Conservation (phyloP, 805 yeast species). For the Spathaspora girioi region DNA sequence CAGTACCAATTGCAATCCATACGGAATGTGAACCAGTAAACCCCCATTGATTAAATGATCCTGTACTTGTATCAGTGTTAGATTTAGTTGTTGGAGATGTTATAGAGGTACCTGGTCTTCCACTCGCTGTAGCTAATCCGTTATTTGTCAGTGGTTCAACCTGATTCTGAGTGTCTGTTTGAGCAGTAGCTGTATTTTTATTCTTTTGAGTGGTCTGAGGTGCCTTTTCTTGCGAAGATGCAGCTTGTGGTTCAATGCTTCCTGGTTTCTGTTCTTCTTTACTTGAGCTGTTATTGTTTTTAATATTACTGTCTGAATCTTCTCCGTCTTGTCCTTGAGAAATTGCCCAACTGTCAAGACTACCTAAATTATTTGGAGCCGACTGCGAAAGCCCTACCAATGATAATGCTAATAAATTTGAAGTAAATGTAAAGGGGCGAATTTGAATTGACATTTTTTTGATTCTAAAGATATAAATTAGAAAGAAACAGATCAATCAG, state of each 20-base stretch:
- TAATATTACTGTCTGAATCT: constrained; percentile 3
- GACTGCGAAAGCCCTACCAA: constrained; percentile 1
- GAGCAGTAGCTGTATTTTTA: background rate
- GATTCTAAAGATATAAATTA: background rate
- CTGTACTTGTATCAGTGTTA: constrained; percentile 7
- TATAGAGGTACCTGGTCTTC: background rate
- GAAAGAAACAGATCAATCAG: background rate
- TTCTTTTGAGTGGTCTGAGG: background rate
- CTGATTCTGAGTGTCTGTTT: constrained; percentile 3
- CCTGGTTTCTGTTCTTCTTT: background rate
- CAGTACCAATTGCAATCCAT: constrained; percentile 23
- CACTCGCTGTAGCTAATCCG: constrained; percentile 2
- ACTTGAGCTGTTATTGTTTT: constrained; percentile 1
- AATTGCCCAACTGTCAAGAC: constrained; percentile 8
- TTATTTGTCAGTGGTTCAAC: background rate
- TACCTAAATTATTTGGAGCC: constrained; percentile 8
- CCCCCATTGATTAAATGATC: constrained; percentile 36
- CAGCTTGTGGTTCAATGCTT: background rate
- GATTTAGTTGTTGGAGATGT: constrained; percentile 1
- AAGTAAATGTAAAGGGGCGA: background rate
- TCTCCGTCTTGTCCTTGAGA: background rate
- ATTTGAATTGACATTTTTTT: constrained; percentile 6
- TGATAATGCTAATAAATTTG: constrained; percentile 2
- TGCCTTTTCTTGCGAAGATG: too few relatives aligned
- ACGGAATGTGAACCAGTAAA: constrained; percentile 36